Conservation (phyloP, 768 basidiomycete species). For the Trichaptum fuscoviolaceum region DNA sequence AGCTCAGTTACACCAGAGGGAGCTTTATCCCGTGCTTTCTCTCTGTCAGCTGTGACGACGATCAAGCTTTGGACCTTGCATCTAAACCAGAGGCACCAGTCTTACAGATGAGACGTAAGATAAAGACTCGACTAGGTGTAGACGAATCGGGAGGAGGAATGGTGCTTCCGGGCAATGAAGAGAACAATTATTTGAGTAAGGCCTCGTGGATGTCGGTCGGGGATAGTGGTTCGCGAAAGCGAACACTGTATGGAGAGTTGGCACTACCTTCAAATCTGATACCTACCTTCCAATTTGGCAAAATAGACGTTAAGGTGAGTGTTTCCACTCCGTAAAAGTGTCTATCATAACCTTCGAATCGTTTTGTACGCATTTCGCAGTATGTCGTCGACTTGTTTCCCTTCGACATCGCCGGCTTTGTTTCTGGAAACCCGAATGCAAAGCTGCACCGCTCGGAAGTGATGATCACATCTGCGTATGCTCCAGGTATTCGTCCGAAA, state of each 20-base stretch:
- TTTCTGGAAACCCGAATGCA: not conserved
- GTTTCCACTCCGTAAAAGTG: not conserved
- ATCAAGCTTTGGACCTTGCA: slow-evolving; percentile 47
- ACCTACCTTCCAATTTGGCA: not conserved
- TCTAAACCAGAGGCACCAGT: slow-evolving; percentile 25
- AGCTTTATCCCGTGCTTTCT: slow-evolving; percentile 45
- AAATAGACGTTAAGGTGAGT: not conserved
- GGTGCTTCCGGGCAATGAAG: not conserved
- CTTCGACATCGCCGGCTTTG: not conserved
- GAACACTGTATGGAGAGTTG: not conserved
- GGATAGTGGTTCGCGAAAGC: not conserved
- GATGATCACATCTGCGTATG: not conserved
- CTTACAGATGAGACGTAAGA: not conserved
- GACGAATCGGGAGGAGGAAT: not conserved
- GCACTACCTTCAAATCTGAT: not conserved
- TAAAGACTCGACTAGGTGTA: not conserved
- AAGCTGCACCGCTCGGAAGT: not conserved
- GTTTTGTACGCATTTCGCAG: not conserved
- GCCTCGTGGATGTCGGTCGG: not conserved
- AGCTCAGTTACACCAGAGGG: slow-evolving; percentile 41
- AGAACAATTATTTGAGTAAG: not conserved
- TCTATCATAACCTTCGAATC: not conserved
- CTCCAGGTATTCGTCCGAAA: not conserved
- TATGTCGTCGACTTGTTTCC: not conserved
- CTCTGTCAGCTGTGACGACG: slow-evolving; percentile 38